Conservation (phyloP, 176 grass and related monocot species). For the Eleusine coracana region DNA sequence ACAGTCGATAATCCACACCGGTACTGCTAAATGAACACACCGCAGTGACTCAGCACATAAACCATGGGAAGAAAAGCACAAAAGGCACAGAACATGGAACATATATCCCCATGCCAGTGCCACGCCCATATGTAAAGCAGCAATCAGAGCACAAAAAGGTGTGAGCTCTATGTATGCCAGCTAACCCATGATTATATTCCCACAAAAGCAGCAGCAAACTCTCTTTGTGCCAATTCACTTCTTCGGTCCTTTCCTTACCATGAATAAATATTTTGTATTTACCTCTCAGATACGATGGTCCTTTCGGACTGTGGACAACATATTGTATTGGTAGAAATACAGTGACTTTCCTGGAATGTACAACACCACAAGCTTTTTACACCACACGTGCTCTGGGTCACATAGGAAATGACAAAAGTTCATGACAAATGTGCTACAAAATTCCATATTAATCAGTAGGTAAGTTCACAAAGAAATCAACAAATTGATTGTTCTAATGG, state of each 20-base stretch:
- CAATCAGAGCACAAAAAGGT: constrained; percentile 47
- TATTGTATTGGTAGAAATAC: neutral
- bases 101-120: constrained; percentile 21
- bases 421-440: neutral
- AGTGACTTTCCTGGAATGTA: neutral
- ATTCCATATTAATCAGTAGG: neutral
- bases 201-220: constrained; percentile 37
- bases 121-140: constrained; percentile 12
- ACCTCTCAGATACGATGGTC: neutral
- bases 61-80: neutral
- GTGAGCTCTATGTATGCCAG: constrained; percentile 36
- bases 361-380: neutral
- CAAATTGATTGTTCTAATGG: neutral
- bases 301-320: neutral
- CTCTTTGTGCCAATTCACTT: constrained; percentile 11
- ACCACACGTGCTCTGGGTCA: neutral
- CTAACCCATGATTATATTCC: constrained; percentile 34
- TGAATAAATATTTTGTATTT: neutral
- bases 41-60: neutral
- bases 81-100: neutral
- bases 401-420: neutral
- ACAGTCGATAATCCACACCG: neutral
- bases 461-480: neutral
- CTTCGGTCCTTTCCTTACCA: neutral
- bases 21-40: neutral